Percentiles rank a stretch among this genome's conserved stretches.
phyloP scores from a whole-genome alignment of 768 basidiomycete species.

The Hirschioporus abietinus region DNA sequence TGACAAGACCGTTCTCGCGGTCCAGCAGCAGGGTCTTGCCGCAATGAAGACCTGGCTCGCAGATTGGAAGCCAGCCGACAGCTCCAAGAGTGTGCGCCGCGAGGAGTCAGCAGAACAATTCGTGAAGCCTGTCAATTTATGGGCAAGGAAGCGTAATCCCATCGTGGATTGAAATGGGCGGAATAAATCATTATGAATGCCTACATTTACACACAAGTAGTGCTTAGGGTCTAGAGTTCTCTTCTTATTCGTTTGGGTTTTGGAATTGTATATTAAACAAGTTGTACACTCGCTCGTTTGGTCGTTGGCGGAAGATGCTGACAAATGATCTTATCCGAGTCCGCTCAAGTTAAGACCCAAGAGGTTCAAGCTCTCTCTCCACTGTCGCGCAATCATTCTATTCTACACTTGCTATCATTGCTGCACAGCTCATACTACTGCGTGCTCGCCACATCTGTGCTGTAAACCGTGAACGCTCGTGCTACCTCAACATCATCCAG shows the following conservation, averaged over 20 bases:
- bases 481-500: too few relatives aligned
- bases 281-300: neutral
- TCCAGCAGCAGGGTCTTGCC: conserved; percentile 48
- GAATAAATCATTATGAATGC: neutral
- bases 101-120: neutral
- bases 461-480: too few relatives aligned
- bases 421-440: too few relatives aligned
- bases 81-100: neutral
- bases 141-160: neutral
- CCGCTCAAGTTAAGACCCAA: neutral
- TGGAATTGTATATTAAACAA: neutral
- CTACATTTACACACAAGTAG: neutral
- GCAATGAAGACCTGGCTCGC: conserved; percentile 54
- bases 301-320: neutral
- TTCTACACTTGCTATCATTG: too few relatives aligned
- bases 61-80: conserved; percentile 19
- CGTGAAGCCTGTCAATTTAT: neutral
- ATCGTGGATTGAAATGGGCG: neutral
- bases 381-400: too few relatives aligned
- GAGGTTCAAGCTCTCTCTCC: too few relatives aligned
- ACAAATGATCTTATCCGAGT: neutral
- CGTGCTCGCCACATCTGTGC: too few relatives aligned
- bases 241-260: neutral
- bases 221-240: neutral
- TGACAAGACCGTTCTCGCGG: conserved; percentile 46